Conservation (phyloP, 2,329 filamentous ascomycete genomes). For the Ophiognomonia clavigignenti-juglandacearum region DNA sequence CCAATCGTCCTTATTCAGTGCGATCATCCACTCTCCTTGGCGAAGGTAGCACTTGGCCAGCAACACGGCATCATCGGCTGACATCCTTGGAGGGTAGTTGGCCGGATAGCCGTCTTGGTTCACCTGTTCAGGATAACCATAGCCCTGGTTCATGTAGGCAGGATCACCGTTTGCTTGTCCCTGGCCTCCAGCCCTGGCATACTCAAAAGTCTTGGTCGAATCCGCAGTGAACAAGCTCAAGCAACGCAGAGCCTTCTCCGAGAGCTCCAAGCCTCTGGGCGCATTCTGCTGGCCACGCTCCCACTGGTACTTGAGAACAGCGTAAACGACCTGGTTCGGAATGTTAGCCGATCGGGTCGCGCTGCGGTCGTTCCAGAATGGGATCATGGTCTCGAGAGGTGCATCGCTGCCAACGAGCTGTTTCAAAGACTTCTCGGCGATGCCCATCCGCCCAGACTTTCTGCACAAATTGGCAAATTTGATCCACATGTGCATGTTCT, state of each 20-base stretch:
- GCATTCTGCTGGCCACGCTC: slow-evolving; percentile 65
- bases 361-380: slow-evolving; percentile 48
- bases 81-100: slow-evolving; percentile 39
- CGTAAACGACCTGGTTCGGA: slow-evolving; percentile 82
- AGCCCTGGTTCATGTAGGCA: slow-evolving; percentile 39
- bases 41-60: slow-evolving; percentile 94
- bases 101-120: slow-evolving; percentile 40
- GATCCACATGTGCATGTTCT: slow-evolving; percentile 99
- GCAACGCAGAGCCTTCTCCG: slow-evolving; percentile 54
- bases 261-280: slow-evolving; percentile 36
- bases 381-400: slow-evolving; percentile 55
- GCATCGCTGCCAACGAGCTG: slow-evolving; percentile 75
- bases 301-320: slow-evolving; percentile 97
- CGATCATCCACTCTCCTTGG: slow-evolving; percentile 92
- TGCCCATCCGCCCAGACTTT: slow-evolving; percentile 88
- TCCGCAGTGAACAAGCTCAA: slow-evolving; percentile 58
- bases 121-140: slow-evolving; percentile 42
- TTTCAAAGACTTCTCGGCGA: slow-evolving; percentile 92
- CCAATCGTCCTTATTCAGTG: slow-evolving; percentile 84
- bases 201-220: slow-evolving; percentile 49
- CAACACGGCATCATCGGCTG: slow-evolving; percentile 61
- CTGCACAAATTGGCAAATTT: slow-evolving; percentile 98
- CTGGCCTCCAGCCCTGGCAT: slow-evolving; percentile 45
- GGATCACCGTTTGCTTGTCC: slow-evolving; percentile 40
- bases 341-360: slow-evolving; percentile 38